Conservation (phyloP, 78 protist species). For the Dictyostelium brefeldianum region DNA sequence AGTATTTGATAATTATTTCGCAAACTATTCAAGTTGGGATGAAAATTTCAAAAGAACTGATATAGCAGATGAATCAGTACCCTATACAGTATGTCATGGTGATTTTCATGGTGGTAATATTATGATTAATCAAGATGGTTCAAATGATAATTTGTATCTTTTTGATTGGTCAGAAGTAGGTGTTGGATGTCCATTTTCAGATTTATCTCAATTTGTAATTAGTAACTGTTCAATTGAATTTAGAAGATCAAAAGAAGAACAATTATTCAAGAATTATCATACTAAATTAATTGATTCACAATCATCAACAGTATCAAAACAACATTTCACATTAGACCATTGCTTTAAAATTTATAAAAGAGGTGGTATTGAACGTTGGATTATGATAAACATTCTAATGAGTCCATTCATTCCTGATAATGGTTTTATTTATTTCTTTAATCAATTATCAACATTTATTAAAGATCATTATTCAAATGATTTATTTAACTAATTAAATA, state of each 20-base stretch:
- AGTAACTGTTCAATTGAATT: neutral
- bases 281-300: neutral
- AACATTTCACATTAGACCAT: neutral
- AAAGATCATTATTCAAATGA: slow-evolving; percentile 17
- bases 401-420: neutral
- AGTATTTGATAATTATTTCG: neutral
- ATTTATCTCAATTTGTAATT: slow-evolving; percentile 19
- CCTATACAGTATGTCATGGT: slow-evolving; percentile 18
- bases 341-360: slow-evolving; percentile 3
- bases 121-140: neutral
- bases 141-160: neutral
- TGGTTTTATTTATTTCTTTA: neutral
- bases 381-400: neutral
- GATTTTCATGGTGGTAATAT: slow-evolving; percentile 51
- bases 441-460: slow-evolving; percentile 27
- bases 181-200: slow-evolving; percentile 10
- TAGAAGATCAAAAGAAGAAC: slow-evolving; percentile 24
- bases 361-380: slow-evolving; percentile 45
- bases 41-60: neutral
- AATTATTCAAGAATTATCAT: neutral
- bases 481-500: slow-evolving; percentile 6
- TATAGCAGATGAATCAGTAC: neutral
- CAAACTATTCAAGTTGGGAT: neutral
- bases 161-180: slow-evolving; percentile 33
- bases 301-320: neutral